These are phyloP conservation scores for Aspergillus glaucus DNA, from an alignment of 2,329 filamentous ascomycete species.

Conservation along the genomic window DNA sequence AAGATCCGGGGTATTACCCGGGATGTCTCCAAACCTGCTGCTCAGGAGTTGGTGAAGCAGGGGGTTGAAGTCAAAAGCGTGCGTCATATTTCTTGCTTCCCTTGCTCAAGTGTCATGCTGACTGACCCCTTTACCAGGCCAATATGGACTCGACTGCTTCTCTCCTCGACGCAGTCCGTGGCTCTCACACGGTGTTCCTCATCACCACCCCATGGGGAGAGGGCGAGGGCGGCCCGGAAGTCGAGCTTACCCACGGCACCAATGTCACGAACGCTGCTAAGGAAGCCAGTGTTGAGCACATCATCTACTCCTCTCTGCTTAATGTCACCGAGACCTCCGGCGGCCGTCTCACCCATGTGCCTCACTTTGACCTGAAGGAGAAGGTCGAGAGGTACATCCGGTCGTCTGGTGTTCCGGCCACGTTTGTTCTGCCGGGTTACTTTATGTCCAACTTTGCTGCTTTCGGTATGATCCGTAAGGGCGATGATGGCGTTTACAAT, in stretches of 20 bases:
- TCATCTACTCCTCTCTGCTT: slow-evolving; percentile 38
- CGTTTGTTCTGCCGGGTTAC: slow-evolving; percentile 37
- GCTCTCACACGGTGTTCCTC: slow-evolving; percentile 45
- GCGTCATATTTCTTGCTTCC: neutral
- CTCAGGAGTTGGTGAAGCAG: slow-evolving; percentile 20
- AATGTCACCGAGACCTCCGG: slow-evolving; percentile 24
- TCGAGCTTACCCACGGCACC: slow-evolving; percentile 30
- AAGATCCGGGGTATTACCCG: slow-evolving; percentile 48
- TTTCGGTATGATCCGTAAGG: slow-evolving; percentile 21
- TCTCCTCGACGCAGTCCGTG: slow-evolving; percentile 36
- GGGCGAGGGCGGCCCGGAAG: slow-evolving; percentile 6
- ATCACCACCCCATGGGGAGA: slow-evolving; percentile 41
- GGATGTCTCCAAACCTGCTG: slow-evolving; percentile 30
- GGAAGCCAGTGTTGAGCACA: slow-evolving; percentile 29
- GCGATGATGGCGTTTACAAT: slow-evolving; percentile 21
- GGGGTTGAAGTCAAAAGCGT: slow-evolving; percentile 33
- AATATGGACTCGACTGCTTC: slow-evolving; percentile 37
- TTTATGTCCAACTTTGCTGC: slow-evolving; percentile 40
- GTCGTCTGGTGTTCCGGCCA: slow-evolving; percentile 25
- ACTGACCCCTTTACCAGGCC: slow-evolving; percentile 20
- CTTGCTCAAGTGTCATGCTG: neutral
- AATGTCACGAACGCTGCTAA: slow-evolving; percentile 34
- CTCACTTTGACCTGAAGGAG: slow-evolving; percentile 40
- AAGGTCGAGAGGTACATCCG: slow-evolving; percentile 35
- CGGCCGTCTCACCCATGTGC: slow-evolving; percentile 29